These are phyloP conservation scores for Cydonia oblonga DNA, from an alignment of 331 rosid genomes.

Conservation along the genomic window DNA sequence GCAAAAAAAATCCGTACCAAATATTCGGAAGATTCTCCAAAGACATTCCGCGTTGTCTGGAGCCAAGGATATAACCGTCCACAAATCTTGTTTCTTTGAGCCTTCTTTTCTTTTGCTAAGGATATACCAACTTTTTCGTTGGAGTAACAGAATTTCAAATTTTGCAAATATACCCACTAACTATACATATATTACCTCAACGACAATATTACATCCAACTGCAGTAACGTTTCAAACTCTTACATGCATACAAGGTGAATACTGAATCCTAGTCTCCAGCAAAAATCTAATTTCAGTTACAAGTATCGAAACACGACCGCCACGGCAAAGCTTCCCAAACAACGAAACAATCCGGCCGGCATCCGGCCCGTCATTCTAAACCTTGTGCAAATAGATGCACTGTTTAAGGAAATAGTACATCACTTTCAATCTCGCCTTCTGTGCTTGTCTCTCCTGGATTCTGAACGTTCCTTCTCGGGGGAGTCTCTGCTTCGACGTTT, in stretches of 20 bases:
- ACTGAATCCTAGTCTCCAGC: neutral
- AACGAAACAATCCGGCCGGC: too few species aligned
- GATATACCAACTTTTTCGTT: neutral
- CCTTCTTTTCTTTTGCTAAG: too few species aligned
- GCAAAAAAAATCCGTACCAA: too few species aligned
- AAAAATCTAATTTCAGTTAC: neutral
- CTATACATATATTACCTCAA: neutral
- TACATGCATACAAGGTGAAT: neutral
- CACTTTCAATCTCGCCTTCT: slow-evolving; percentile 37
- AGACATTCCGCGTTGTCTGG: too few species aligned
- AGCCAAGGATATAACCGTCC: too few species aligned
- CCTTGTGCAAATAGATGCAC: too few species aligned
- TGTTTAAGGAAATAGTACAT: neutral
- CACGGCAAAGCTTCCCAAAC: neutral
- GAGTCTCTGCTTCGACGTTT: slow-evolving; percentile 48
- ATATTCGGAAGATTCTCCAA: rapidly evolving
- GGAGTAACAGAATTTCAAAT: neutral
- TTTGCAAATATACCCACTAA: neutral
- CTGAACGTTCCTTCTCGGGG: slow-evolving; percentile 36
- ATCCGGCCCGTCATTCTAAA: too few species aligned
- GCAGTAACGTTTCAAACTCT: neutral
- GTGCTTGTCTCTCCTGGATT: slow-evolving; percentile 39
- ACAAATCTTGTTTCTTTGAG: too few species aligned
- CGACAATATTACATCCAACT: neutral
- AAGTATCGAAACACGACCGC: neutral